Evolutionary conservation across 192 early-diverging fungal species (phyloP).

Genomic region (Podila minutissima): DNA sequence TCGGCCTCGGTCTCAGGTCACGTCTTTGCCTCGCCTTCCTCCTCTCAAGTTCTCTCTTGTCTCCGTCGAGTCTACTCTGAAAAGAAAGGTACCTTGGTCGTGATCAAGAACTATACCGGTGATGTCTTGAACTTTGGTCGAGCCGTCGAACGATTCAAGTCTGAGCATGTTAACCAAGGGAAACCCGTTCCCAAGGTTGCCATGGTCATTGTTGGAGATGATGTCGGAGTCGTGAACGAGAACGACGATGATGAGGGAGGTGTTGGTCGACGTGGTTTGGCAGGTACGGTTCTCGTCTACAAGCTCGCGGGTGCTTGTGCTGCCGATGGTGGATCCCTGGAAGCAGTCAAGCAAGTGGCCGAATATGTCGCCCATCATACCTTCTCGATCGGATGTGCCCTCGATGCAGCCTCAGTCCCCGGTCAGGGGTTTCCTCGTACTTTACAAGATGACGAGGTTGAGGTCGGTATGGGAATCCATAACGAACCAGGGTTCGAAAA

Average conservation of each 20-base stretch:
- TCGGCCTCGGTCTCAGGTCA: slow-evolving; percentile 83
- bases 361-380: slow-evolving; percentile 67
- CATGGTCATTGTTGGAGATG: slow-evolving; percentile 85
- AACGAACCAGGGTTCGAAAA: slow-evolving; percentile 82
- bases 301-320: slow-evolving; percentile 85
- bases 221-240: slow-evolving; percentile 79
- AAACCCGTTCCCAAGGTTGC: slow-evolving; percentile 59
- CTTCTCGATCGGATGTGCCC: slow-evolving; percentile 84
- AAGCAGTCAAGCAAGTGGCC: slow-evolving; percentile 62
- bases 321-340: slow-evolving; percentile 65
- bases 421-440: slow-evolving; percentile 65
- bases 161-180: slow-evolving; percentile 62
- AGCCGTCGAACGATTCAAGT: slow-evolving; percentile 82
- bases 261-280: slow-evolving; percentile 83
- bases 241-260: slow-evolving; percentile 61
- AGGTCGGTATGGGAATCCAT: slow-evolving; percentile 85
- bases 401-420: slow-evolving; percentile 80
- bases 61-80: slow-evolving; percentile 68
- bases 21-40: slow-evolving; percentile 88
- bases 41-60: slow-evolving; percentile 80
- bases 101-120: slow-evolving; percentile 93
- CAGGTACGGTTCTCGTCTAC: slow-evolving; percentile 81
- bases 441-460: slow-evolving; percentile 65
- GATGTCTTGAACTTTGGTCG: slow-evolving; percentile 83
- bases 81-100: slow-evolving; percentile 72